Conservation (phyloP, 2,329 filamentous ascomycete genomes). For the Neurospora sp. region DNA sequence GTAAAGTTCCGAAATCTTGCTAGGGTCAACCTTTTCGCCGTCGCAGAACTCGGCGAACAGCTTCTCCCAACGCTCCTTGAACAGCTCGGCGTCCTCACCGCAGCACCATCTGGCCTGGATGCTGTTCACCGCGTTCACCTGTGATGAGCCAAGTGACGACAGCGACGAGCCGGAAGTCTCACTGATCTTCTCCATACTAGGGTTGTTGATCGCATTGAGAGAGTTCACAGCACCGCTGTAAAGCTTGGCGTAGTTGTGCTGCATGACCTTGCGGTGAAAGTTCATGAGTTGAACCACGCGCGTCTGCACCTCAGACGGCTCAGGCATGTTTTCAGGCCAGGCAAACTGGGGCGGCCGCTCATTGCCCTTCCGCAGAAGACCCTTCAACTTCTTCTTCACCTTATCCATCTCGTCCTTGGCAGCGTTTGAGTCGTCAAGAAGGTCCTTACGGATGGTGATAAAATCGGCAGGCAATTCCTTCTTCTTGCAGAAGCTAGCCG, state of each 20-base stretch:
- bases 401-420: conserved; percentile 99
- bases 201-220: conserved; percentile 46
- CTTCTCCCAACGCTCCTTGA: conserved; percentile 97
- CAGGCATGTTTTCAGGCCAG: conserved; percentile 93
- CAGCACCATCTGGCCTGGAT: conserved; percentile 95
- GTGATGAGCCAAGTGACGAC: conserved; percentile 29
- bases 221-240: conserved; percentile 57
- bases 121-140: conserved; percentile 51
- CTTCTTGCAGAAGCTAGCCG: conserved; percentile 76
- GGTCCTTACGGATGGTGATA: conserved; percentile 85
- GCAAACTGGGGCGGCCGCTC: conserved; percentile 91
- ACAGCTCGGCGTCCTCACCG: conserved; percentile 87
- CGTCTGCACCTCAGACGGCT: conserved; percentile 85
- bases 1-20: conserved; percentile 96
- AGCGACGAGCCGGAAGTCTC: conserved; percentile 31
- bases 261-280: conserved; percentile 91
- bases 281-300: conserved; percentile 95
- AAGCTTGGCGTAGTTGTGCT: conserved; percentile 80
- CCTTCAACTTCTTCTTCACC: conserved; percentile 98
- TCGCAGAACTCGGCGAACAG: conserved; percentile 95
- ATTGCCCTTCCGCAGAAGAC: conserved; percentile 81
- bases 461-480: conserved; percentile 79
- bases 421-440: conserved; percentile 94
- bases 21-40: conserved; percentile 94
- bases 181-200: conserved; percentile 35